Percentiles rank a stretch among this genome's conserved stretches.
Conservation (phyloP, 768 basidiomycete species). For the Calocybe gangraenosa region DNA sequence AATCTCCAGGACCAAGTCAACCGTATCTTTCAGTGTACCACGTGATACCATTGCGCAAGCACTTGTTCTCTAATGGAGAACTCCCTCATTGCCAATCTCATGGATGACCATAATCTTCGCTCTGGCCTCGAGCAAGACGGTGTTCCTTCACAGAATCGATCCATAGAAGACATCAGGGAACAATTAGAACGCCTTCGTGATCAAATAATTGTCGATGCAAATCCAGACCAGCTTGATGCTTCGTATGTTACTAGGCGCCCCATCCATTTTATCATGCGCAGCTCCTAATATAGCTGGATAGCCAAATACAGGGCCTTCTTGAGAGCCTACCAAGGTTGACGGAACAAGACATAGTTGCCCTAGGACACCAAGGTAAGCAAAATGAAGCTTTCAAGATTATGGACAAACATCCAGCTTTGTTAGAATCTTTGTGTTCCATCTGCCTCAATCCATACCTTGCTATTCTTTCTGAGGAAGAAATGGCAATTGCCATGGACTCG, state of each 20-base stretch:
- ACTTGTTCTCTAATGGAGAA: no score
- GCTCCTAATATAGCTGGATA: slow-evolving; percentile 10
- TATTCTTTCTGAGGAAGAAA: slow-evolving; percentile 71
- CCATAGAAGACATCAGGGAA: slow-evolving; percentile 10
- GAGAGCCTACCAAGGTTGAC: slow-evolving; percentile 43
- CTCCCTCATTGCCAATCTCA: neutral
- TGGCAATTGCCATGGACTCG: slow-evolving; percentile 71
- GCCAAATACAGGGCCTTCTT: slow-evolving; percentile 39
- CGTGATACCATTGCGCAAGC: no score
- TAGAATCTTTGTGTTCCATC: slow-evolving; percentile 73
- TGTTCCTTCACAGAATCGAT: neutral
- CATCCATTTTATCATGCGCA: neutral
- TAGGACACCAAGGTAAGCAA: slow-evolving; percentile 42
- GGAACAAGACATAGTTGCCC: slow-evolving; percentile 42
- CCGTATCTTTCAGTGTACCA: no score
- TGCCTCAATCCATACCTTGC: slow-evolving; percentile 69
- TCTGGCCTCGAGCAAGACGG: slow-evolving; percentile 10
- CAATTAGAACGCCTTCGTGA: slow-evolving; percentile 13
- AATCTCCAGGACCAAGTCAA: no score
- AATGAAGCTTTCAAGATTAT: neutral
- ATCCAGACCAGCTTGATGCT: slow-evolving; percentile 12
- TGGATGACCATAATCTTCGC: slow-evolving; percentile 15
- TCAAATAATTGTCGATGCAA: slow-evolving; percentile 9
- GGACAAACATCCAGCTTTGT: neutral
- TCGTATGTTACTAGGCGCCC: slow-evolving; percentile 12